Conservation (phyloP, 1,284 basidiomycete genomes). For the Ustilago vetiveriae region DNA sequence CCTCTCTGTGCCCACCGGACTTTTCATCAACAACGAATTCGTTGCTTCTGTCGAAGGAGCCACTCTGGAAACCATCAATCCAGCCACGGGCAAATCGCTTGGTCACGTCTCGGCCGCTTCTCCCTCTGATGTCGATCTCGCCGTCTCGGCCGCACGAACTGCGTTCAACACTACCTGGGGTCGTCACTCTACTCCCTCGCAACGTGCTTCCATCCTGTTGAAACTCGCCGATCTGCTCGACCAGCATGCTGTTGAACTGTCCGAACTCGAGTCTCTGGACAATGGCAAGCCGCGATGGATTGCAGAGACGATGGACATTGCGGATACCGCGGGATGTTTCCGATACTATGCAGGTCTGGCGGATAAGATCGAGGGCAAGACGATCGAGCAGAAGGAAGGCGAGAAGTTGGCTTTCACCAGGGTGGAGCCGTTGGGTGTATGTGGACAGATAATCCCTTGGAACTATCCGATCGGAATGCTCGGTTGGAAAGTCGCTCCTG, state of each 20-base stretch:
- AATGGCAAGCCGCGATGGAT: constrained; percentile 81
- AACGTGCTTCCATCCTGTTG: constrained; percentile 73
- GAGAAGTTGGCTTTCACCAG: constrained; percentile 74
- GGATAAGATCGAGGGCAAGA: constrained; percentile 87
- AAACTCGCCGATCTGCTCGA: constrained; percentile 81
- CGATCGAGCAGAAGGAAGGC: constrained; percentile 79
- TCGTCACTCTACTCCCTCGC: constrained; percentile 25
- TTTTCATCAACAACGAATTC: constrained; percentile 60
- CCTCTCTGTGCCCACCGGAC: constrained; percentile 41
- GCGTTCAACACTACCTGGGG: constrained; percentile 54
- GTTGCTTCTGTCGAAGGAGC: constrained; percentile 37
- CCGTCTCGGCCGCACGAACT: constrained; percentile 50
- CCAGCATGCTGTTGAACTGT: constrained; percentile 75
- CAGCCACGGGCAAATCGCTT: constrained; percentile 52
- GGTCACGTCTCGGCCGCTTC: constrained; percentile 48
- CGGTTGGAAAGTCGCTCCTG: constrained; percentile 72
- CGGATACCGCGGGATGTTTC: constrained; percentile 72
- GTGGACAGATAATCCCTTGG: constrained; percentile 57
- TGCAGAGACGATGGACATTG: constrained; percentile 75
- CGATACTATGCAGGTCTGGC: constrained; percentile 74
- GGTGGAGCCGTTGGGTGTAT: constrained; percentile 93
- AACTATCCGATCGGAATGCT: constrained; percentile 76
- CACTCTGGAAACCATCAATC: constrained; percentile 51
- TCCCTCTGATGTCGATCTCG: constrained; percentile 51
- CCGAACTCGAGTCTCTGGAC: constrained; percentile 71